Evolutionary conservation across 352 stramenopile genomes (phyloP), one percentile per base, ranked within the genome.

Genomic region (Globisporangium cylindrosporum): DNA sequence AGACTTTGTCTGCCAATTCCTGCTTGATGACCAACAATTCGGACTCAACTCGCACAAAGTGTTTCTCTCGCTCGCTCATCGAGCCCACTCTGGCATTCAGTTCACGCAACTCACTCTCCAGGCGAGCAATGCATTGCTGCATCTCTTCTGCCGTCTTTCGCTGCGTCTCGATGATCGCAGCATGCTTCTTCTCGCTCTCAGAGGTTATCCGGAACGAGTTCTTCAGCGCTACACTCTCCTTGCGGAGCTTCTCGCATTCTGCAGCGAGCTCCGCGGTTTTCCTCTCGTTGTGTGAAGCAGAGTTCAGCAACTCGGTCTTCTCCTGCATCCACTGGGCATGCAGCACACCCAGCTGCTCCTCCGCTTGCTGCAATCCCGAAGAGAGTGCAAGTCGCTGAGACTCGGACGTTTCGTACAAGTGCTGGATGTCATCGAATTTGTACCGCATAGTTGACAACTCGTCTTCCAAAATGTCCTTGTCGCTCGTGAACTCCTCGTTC

Each of bases 321-420:
- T 91, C 85, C 43, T 86, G 68, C 2, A 80, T 70, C 81, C 81
- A 93, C 46, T 91, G 78, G 1, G 75, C 74, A 59, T 89, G 82
- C 10, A 90, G 64, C 15, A 71, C 73, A 2, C 73, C 79, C 1
- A 88, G 73, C 36, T 93, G 79, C 43, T 88, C 36, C 56, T 93
- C 79, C 22, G 77, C 81, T 55, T 74, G 70, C 55, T 84, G 73
- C 2, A 93, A 62, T 7, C 77, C 78, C 5, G 74, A 73, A 0
- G 77, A 77, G 5, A 93, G 61, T 27, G 77, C 78, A 4, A 68
- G 55, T 4, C 81, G 75, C 38, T 87, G 72, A 15, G 73, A 55
- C 53, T 89, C 75, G 8, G 76, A 81, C 2, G 73, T 72, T 27
- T 81, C 71, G 29, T 84, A 84, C 41, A 76, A 62, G 25, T 83